A percentile compares a stretch with the other conserved stretches of the same genome.
Conservation (phyloP, 768 basidiomycete species). For the Rickenella mellea region DNA sequence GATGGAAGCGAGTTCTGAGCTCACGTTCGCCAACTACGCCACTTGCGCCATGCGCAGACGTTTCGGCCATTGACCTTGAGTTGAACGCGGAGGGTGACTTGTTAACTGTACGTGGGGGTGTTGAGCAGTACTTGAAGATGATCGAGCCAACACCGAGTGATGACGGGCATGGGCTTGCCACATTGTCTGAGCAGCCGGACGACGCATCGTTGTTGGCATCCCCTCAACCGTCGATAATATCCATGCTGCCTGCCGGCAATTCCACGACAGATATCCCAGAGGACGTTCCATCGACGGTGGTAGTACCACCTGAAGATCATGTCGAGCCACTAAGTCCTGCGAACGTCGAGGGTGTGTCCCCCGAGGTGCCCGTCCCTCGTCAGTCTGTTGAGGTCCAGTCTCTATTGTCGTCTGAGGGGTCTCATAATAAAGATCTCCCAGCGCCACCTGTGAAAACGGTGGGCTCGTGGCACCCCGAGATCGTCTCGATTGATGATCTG, state of each 20-base stretch:
- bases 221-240: not conserved
- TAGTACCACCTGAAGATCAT: not conserved
- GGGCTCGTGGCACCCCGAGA: conserved; percentile 24
- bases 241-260: not conserved
- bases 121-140: conserved; percentile 59
- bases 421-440: too few relatives aligned
- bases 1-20: conserved; percentile 75
- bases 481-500: conserved; percentile 70
- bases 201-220: not conserved
- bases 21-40: conserved; percentile 27
- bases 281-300: not conserved
- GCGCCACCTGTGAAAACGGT: not conserved
- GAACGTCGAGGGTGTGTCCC: not conserved
- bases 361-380: not conserved
- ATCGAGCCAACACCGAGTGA: too few relatives aligned
- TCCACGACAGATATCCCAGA: not conserved
- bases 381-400: not conserved
- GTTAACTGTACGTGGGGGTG: conserved; percentile 48
- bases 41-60: conserved; percentile 31
- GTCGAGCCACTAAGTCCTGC: not conserved
- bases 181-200: conserved; percentile 2
- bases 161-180: too few relatives aligned
- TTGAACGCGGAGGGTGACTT: conserved; percentile 50
- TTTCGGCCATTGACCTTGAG: conserved; percentile 68
- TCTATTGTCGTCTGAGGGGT: not conserved